Base-by-base conservation (phyloP, 129 eudicot species). In the Saposhnikovia divaricata region DNA sequence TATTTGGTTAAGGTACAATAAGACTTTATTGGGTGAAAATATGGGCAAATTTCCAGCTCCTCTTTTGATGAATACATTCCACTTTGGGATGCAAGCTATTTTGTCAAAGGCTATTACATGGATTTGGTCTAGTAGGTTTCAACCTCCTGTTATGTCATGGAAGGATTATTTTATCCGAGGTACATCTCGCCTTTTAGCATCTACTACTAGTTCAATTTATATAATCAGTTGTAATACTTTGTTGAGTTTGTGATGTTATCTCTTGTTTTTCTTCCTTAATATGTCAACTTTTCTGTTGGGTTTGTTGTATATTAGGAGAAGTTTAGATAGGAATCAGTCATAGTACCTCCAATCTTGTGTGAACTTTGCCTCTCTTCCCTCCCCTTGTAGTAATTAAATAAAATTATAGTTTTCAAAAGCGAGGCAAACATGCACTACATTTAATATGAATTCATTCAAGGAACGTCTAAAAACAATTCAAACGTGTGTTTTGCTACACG, bases 31-130 rank as follows among this genome's bases (percentile, higher is more conserved):
- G 81, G 99, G 99, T 50, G 94, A 92, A 83, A 79, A 95, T 76
- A 70, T 90, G 90, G 97, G 99, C 75, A 95, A 76, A 78, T 95
- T 95, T 79, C 99, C 99, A 25, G 99, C 99, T 80, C 99, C 99
- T 55, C 81, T 95, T 51, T 80, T 95, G 83, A 95, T 95, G 99
- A 95, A 95, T 46, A 92, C 99, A 14, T 83, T 95, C 71, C 99
- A 95, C 85, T 95, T 95, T 80, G 81, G 88, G 69, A 95, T 95
- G 99, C 99, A 95, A 92, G 99, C 99, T 75, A 85, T 89, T 80
- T 88, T 95, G 74, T 89, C 99, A 28, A 95, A 83, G 83, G 94
- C 80, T 21, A 92, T 95, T 61, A 86, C 89, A 2, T 90, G 92
- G 90, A 86, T 84, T 78, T 95, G 97, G 94, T 89, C 93, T 9